Evolutionary conservation across 192 early-diverging fungal species (phyloP).

Genomic region (Rhizophagus clarus): DNA sequence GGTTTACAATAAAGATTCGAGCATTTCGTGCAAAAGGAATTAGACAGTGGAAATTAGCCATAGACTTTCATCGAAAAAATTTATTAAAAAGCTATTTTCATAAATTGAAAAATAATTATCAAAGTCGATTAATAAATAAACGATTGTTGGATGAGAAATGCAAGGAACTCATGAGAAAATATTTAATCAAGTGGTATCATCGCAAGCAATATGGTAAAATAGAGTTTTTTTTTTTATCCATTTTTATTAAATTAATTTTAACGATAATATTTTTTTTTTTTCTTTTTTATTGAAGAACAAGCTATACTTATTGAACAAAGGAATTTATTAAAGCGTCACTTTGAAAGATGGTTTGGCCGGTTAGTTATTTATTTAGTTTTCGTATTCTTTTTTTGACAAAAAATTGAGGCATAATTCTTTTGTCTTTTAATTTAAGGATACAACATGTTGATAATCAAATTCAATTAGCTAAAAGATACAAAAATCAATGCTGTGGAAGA

Average conservation of each 20-base stretch:
- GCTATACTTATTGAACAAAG: not conserved
- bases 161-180: not conserved
- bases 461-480: not conserved
- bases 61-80: not conserved
- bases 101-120: constrained; percentile 8
- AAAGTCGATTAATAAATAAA: not conserved
- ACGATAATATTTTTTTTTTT: not conserved
- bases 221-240: not conserved
- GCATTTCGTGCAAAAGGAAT: not conserved
- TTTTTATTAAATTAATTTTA: not conserved
- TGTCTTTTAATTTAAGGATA: not conserved
- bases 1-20: constrained; percentile 18
- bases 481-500: not conserved
- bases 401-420: too few relatives aligned
- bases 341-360: not conserved
- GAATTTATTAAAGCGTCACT: not conserved
- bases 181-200: not conserved
- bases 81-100: not conserved
- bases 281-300: not conserved
- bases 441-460: not conserved
- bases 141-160: too few relatives aligned
- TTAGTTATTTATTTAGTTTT: not conserved
- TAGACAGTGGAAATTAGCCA: constrained; percentile 1
- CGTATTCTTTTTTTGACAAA: not conserved
- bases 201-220: not conserved